A percentile compares a stretch with the other conserved stretches of the same genome.
phyloP scores from a whole-genome alignment of 306 rosid genomes.

The Pachyrhizus erosus region DNA sequence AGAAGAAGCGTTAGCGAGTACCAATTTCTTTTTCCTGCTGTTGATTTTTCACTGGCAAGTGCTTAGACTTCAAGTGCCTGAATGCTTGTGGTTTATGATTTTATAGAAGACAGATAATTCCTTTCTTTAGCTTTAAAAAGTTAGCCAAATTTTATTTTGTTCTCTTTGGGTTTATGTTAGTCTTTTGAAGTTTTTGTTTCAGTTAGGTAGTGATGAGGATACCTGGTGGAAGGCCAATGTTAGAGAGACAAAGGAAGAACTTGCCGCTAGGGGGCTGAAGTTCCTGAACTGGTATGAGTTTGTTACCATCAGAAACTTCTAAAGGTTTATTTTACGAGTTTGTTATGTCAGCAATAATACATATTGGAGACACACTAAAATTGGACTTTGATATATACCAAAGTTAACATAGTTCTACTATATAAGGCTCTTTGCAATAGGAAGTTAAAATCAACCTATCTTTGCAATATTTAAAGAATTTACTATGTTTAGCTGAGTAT shows the following conservation, averaged over 20 bases:
- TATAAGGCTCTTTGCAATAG: slow-evolving; percentile 9
- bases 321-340: slow-evolving; percentile 27
- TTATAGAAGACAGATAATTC: slow-evolving; percentile 41
- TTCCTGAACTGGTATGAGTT: slow-evolving; percentile 77
- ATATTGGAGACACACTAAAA: slow-evolving; percentile 32
- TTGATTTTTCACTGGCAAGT: slow-evolving; percentile 92
- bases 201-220: slow-evolving; percentile 88
- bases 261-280: slow-evolving; percentile 75
- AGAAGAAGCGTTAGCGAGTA: slow-evolving; percentile 82
- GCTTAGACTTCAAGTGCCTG: slow-evolving; percentile 23
- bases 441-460: background rate
- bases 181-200: slow-evolving; percentile 43
- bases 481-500: background rate
- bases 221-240: slow-evolving; percentile 73
- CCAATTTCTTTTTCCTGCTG: slow-evolving; percentile 78
- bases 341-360: slow-evolving; percentile 13
- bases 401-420: slow-evolving; percentile 18
- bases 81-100: slow-evolving; percentile 33
- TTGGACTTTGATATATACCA: background rate
- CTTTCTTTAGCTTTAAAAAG: slow-evolving; percentile 39
- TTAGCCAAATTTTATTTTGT: slow-evolving; percentile 25
- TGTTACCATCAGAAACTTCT: slow-evolving; percentile 27
- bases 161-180: slow-evolving; percentile 41
- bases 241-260: slow-evolving; percentile 88
- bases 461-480: slow-evolving; percentile 11